phyloP scores from a whole-genome alignment of 495 filamentous ascomycete species.

The Neurospora hispaniola region DNA sequence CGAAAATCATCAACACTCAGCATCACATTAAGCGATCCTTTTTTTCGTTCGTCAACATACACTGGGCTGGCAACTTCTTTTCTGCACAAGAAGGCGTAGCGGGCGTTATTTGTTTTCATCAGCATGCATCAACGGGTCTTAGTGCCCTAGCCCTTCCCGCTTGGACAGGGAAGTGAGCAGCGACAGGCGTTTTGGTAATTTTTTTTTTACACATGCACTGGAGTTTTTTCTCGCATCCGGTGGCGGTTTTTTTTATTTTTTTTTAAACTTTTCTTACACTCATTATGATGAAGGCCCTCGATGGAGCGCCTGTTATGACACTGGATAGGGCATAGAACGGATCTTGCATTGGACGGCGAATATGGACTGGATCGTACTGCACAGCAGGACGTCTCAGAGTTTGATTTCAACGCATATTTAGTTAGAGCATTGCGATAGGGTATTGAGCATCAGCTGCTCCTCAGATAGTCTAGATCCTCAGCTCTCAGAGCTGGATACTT shows the following conservation, averaged over 20 bases:
- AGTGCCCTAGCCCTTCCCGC: not conserved
- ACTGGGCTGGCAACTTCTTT: not conserved
- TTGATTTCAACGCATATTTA: not conserved
- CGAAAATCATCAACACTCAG: not conserved
- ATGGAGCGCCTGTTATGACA: not conserved
- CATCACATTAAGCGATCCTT: not conserved
- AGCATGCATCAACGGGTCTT: not conserved
- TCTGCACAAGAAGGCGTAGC: not conserved
- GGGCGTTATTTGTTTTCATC: not conserved
- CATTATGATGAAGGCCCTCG: not conserved
- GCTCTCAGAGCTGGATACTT: not conserved
- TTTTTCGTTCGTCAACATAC: not conserved
- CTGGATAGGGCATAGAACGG: not conserved
- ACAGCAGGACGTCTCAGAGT: not conserved
- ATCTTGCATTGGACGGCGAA: not conserved
- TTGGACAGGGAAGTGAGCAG: not conserved
- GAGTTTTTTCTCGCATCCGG: not conserved
- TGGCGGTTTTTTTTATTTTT: not conserved
- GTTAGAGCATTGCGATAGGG: not conserved
- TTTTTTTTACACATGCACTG: not conserved
- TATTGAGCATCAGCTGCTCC: not conserved
- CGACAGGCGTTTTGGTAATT: not conserved
- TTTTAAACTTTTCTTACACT: not conserved
- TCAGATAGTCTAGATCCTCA: not conserved
- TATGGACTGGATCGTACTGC: not conserved